phyloP scores from a whole-genome alignment of 2,329 filamentous ascomycete species.

The Elsinoe perseae region DNA sequence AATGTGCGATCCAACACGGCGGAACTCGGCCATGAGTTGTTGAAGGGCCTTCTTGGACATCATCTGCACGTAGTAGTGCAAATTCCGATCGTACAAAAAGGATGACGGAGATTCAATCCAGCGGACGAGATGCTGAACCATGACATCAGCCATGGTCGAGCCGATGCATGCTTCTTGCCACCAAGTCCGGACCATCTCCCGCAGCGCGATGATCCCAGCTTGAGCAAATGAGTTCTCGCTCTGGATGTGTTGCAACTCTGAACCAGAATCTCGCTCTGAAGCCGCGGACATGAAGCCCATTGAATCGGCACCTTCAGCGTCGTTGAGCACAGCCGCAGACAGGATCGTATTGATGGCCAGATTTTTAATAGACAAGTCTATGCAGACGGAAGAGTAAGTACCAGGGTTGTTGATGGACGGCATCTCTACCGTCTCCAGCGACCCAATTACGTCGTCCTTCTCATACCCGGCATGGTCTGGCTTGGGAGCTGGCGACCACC shows the following conservation, averaged over 20 bases:
- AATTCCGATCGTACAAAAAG: conserved; percentile 85
- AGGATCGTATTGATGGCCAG: conserved; percentile 96
- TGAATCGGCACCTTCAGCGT: conserved; percentile 82
- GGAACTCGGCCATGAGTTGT: conserved; percentile 94
- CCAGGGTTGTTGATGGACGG: conserved; percentile 87
- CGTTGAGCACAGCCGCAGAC: conserved; percentile 92
- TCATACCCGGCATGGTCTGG: conserved; percentile 97
- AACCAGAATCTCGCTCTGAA: not conserved
- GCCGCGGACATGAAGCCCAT: conserved; percentile 59
- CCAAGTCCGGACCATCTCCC: conserved; percentile 98
- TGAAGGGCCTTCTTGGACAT: conserved; percentile 97
- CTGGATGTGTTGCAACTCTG: conserved; percentile 55
- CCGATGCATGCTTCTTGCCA: conserved; percentile 69
- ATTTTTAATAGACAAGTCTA: conserved; percentile 89
- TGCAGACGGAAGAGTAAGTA: conserved; percentile 91
- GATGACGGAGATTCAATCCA: conserved; percentile 94
- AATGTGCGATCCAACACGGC: conserved; percentile 86
- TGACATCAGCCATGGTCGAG: conserved; percentile 92
- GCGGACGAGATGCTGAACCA: conserved; percentile 93
- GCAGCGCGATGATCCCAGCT: conserved; percentile 78
- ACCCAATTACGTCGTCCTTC: conserved; percentile 75
- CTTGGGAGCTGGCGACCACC: conserved; percentile 84
- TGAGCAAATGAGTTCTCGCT: conserved; percentile 90
- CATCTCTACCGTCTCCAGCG: conserved; percentile 83
- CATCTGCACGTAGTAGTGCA: conserved; percentile 98